Evolutionary conservation across 176 grass and related monocot genomes (phyloP).

Genomic region (Phoenix dactylifera): DNA sequence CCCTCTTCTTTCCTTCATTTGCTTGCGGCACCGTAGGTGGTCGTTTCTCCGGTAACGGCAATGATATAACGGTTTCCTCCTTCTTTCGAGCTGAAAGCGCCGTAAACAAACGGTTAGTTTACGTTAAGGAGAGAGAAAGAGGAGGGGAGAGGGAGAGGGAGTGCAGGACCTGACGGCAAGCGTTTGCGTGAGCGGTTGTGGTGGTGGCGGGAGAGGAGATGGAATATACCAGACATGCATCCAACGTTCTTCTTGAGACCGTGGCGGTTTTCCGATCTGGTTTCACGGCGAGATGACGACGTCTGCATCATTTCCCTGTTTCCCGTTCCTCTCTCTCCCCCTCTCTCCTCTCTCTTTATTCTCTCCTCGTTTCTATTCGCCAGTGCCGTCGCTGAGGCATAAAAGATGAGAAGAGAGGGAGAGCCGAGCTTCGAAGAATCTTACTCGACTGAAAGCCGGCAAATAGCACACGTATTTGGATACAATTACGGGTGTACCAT

Average conservation of each 20-base stretch:
- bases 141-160: not conserved
- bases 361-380: not conserved
- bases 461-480: no score
- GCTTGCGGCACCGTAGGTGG: not conserved
- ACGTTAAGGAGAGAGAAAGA: not conserved
- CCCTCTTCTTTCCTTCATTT: not conserved
- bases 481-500: no score
- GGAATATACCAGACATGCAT: constrained; percentile 85
- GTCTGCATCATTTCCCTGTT: constrained; percentile 24
- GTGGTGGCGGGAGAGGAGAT: constrained; percentile 68
- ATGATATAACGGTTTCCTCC: constrained; percentile 3
- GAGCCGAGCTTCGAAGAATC: no score
- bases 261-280: constrained; percentile 12
- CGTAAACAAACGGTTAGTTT: not conserved
- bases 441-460: no score
- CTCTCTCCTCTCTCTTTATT: constrained; percentile 5
- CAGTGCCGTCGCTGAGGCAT: not conserved
- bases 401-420: no score
- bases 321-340: constrained; percentile 2
- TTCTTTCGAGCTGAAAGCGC: constrained; percentile 29
- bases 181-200: constrained; percentile 63
- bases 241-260: constrained; percentile 29
- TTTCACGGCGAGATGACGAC: constrained; percentile 26
- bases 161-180: constrained; percentile 27
- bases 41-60: constrained; percentile 4